A percentile compares a stretch with the other conserved stretches of the same genome.
phyloP scores from a whole-genome alignment of 2,329 filamentous ascomycete genomes.

The Pseudofabraea citricarpa region DNA sequence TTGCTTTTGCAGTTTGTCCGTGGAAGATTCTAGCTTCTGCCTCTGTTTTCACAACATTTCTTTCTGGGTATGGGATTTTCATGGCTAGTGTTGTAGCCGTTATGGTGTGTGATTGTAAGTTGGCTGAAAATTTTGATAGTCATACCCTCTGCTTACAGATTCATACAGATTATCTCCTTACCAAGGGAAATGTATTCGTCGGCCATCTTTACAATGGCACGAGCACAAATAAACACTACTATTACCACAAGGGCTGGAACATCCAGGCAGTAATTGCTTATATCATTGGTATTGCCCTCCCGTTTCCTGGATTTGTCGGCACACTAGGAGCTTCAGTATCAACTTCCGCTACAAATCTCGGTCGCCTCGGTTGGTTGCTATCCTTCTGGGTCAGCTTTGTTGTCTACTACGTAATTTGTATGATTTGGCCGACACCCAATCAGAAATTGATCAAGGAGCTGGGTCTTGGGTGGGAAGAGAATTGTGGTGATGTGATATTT shows the following conservation, averaged over 20 bases:
- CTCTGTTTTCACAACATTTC: conserved; percentile 55
- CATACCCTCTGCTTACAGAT: no score
- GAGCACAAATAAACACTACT: conserved; percentile 27
- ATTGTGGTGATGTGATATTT: conserved; percentile 14
- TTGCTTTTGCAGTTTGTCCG: conserved; percentile 52
- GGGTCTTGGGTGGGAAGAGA: conserved; percentile 25
- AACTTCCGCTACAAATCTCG: conserved; percentile 25
- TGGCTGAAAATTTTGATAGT: conserved; percentile 10
- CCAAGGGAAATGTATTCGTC: conserved; percentile 30
- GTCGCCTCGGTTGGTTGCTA: conserved; percentile 31
- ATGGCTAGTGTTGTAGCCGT: conserved; percentile 40
- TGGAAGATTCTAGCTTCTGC: conserved; percentile 62
- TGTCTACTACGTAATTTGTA: conserved; percentile 30
- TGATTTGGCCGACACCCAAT: conserved; percentile 32
- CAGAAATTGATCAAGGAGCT: conserved; percentile 30
- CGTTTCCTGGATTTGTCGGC: conserved; percentile 31
- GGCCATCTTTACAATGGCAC: conserved; percentile 28
- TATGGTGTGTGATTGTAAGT: conserved; percentile 23
- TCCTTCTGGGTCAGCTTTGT: conserved; percentile 28
- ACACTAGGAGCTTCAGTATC: conserved; percentile 28
- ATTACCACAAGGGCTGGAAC: conserved; percentile 29
- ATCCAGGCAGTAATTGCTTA: conserved; percentile 31
- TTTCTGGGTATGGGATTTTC: conserved; percentile 59
- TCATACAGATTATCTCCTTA: conserved; percentile 31
- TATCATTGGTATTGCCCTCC: conserved; percentile 27